Conservation (phyloP, 2,329 filamentous ascomycete species). For the Sporothrix pseudoabietina region DNA sequence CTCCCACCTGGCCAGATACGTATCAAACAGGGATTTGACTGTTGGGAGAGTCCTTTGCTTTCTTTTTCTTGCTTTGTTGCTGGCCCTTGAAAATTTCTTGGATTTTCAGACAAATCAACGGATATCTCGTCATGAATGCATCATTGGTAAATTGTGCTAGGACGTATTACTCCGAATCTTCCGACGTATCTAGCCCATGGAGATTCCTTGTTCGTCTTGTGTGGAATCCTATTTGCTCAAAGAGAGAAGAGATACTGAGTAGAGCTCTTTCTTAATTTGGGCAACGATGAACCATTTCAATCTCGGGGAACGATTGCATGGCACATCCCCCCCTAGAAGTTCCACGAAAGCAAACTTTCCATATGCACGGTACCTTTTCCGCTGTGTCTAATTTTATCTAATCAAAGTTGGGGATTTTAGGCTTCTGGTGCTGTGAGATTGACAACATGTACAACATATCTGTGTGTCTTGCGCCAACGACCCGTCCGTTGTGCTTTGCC, state of each 20-base stretch:
- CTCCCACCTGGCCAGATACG: background rate
- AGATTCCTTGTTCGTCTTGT: background rate
- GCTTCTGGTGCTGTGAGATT: background rate
- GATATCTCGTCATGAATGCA: slow-evolving; percentile 19
- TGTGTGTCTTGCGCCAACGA: background rate
- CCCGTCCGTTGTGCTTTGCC: background rate
- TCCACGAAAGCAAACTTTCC: background rate
- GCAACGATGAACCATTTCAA: slow-evolving; percentile 5
- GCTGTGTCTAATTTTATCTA: background rate
- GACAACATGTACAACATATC: background rate
- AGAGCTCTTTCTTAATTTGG: background rate
- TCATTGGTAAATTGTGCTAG: background rate
- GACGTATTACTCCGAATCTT: too few relatives aligned
- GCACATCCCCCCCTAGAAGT: background rate
- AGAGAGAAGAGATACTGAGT: too few relatives aligned
- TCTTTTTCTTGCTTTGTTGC: background rate
- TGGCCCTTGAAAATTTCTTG: background rate
- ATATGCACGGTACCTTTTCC: slow-evolving; percentile 18
- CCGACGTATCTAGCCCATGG: too few relatives aligned
- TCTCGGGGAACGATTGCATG: slow-evolving; percentile 4
- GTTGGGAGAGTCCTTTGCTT: background rate
- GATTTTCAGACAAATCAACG: background rate
- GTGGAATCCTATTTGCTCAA: background rate
- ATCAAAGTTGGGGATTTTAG: background rate
- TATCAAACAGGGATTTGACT: background rate